Evolutionary conservation across 2,329 filamentous ascomycete species (phyloP), one percentile per base, ranked within the genome.

Genomic region (Nothophaeocryptopus gaeumannii): DNA sequence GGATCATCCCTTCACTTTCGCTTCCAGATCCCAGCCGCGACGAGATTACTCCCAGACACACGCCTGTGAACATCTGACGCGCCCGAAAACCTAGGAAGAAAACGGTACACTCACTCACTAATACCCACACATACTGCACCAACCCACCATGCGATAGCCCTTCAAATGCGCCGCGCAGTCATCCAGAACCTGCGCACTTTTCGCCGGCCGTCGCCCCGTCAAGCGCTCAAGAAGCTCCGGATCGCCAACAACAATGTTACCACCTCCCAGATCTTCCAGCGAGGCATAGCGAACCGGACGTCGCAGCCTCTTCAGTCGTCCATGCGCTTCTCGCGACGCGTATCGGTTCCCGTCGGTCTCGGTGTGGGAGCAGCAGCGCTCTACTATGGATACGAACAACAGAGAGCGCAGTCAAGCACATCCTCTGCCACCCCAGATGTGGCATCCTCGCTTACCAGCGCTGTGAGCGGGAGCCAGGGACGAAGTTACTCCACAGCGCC

Each of bases 151-250:
- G 46, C 34, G 32, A 10, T 40, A 39, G 36, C 26, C 36, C 20
- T 45, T 55, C 75, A 75, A 74, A 91, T 91, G 87, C 85, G 85
- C 81, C 85, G 84, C 73, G 85, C 80, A 71, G 80, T 82, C 61
- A 72, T 83, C 58, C 80, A 82, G 76, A 81, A 81, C 65, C 74
- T 87, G 69, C 82, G 86, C 75, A 82, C 83, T 66, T 82, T 81
- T 64, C 80, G 82, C 71, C 81, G 84, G 68, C 79, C 77, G 64
- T 78, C 78, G 63, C 78, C 81, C 69, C 83, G 81, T 65, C 80
- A 78, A 67, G 70, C 84, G 58, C 64, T 76, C 61, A 80, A 80
- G 63, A 58, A 57, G 41, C 75, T 71, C 67, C 69, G 76, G 35
- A 65, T 66, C 51, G 59, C 60, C 51, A 58, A 57, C 55, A 58